phyloP scores from a whole-genome alignment of 2,329 filamentous ascomycete genomes.

The Stagonosporopsis vannaccii region DNA sequence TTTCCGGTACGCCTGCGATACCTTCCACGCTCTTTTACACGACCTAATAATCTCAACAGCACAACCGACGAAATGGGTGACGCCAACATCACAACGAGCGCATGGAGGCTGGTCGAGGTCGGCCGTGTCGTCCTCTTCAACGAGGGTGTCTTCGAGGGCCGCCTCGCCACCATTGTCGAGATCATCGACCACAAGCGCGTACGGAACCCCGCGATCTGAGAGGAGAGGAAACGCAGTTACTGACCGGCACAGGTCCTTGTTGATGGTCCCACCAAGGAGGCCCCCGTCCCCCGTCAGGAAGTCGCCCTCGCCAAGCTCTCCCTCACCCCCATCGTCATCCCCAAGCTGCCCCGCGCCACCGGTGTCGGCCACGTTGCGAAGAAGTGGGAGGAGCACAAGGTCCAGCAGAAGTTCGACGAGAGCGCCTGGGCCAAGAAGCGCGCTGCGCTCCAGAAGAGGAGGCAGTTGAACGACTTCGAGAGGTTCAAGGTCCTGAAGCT shows the following conservation, averaged over 20 bases:
- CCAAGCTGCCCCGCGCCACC: slow-evolving; percentile 83
- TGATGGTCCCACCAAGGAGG: slow-evolving; percentile 86
- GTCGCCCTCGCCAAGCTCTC: slow-evolving; percentile 82
- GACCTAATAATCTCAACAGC: slow-evolving; percentile 41
- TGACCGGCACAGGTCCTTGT: slow-evolving; percentile 78
- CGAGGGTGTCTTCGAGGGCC: slow-evolving; percentile 80
- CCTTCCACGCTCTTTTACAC: slow-evolving; percentile 27
- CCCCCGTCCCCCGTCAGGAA: slow-evolving; percentile 85
- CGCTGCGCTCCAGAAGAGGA: slow-evolving; percentile 83
- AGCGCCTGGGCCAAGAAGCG: slow-evolving; percentile 95
- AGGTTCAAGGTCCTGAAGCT: slow-evolving; percentile 99
- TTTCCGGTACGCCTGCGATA: slow-evolving; percentile 49
- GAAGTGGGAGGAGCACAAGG: slow-evolving; percentile 88
- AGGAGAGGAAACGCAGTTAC: slow-evolving; percentile 29
- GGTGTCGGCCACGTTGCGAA: slow-evolving; percentile 84
- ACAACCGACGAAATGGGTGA: slow-evolving; percentile 56
- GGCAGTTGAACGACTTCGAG: slow-evolving; percentile 96
- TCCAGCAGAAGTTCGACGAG: slow-evolving; percentile 92
- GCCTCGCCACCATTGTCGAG: slow-evolving; percentile 94
- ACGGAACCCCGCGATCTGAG: slow-evolving; percentile 61
- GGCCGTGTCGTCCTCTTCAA: slow-evolving; percentile 96
- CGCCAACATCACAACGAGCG: slow-evolving; percentile 57
- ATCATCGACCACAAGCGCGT: slow-evolving; percentile 99
- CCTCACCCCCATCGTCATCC: slow-evolving; percentile 87
- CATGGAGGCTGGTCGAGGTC: slow-evolving; percentile 93